phyloP scores from a whole-genome alignment of 495 filamentous ascomycete genomes.

The Barbatosphaeria neglecta region DNA sequence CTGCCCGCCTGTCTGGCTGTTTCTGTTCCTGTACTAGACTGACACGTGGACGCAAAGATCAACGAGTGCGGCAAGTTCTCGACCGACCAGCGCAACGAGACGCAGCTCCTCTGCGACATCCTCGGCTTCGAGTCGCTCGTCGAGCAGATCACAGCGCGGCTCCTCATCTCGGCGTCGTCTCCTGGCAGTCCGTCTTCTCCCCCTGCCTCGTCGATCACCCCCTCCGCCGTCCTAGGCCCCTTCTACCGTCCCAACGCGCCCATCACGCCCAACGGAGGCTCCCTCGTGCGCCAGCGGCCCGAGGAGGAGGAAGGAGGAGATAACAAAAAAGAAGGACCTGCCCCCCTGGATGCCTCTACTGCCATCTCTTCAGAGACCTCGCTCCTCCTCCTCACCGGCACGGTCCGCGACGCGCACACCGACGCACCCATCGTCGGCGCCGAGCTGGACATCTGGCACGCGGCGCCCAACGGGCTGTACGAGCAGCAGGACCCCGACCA shows the following conservation, averaged over 20 bases:
- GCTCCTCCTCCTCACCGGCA: constrained; percentile 51
- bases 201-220: constrained; percentile 33
- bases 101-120: constrained; percentile 59
- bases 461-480: constrained; percentile 66
- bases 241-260: constrained; percentile 67
- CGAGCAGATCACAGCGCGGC: constrained; percentile 66
- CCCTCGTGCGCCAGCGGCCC: constrained; percentile 38
- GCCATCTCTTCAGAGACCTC: constrained; percentile 26
- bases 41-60: constrained; percentile 30
- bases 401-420: constrained; percentile 43
- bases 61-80: constrained; percentile 67
- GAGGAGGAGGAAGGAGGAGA: no score
- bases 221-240: constrained; percentile 64
- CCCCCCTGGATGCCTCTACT: constrained; percentile 29
- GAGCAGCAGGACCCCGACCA: constrained; percentile 69
- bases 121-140: constrained; percentile 58
- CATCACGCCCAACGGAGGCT: constrained; percentile 47
- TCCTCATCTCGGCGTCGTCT: no score
- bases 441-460: constrained; percentile 66
- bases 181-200: constrained; percentile 22
- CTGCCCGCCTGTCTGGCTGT: neutral
- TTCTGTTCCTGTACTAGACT: constrained; percentile 1
- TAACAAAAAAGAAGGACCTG: constrained; percentile 14
- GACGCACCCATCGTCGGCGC: constrained; percentile 50
- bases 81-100: constrained; percentile 59